phyloP scores from a whole-genome alignment of 805 yeast species.

The Wickerhamiella dianesei region DNA sequence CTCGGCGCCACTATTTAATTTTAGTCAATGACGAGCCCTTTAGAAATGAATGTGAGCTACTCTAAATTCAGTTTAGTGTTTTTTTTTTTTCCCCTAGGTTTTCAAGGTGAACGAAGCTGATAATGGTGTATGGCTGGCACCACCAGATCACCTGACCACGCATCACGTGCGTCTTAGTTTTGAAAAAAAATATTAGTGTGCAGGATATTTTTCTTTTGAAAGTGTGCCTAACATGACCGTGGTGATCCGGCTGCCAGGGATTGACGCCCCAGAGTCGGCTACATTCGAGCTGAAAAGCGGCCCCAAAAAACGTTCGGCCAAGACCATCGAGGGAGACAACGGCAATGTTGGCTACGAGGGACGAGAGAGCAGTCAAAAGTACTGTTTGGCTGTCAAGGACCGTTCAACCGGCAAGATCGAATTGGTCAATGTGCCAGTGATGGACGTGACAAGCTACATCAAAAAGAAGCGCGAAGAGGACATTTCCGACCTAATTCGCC shows the following conservation, averaged over 20 bases:
- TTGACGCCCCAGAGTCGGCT: constrained; percentile 44
- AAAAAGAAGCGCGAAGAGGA: constrained; percentile 42
- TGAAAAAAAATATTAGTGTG: neutral
- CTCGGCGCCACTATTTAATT: too few species aligned
- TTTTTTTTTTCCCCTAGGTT: too few species aligned
- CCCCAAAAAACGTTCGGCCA: constrained; percentile 23
- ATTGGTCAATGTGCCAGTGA: constrained; percentile 48
- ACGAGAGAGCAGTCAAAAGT: constrained; percentile 30
- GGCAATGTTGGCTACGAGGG: constrained; percentile 65
- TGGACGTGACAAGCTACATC: constrained; percentile 51
- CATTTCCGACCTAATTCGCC: constrained; percentile 53
- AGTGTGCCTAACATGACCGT: constrained; percentile 22
- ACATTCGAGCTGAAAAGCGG: constrained; percentile 40
- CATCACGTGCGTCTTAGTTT: neutral
- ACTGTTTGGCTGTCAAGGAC: constrained; percentile 69
- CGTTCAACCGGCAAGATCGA: constrained; percentile 50
- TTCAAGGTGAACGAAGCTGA: too few species aligned
- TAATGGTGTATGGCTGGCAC: too few species aligned
- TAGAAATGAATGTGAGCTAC: too few species aligned
- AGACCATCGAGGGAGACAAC: constrained; percentile 62
- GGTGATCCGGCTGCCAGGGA: constrained; percentile 72
- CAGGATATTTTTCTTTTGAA: neutral
- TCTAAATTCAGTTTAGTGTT: too few species aligned
- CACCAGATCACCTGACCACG: too few species aligned
- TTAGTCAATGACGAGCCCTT: too few species aligned